Evolutionary conservation across 1,284 basidiomycete genomes (phyloP), one percentile per base, ranked within the genome.

Genomic region (Puccinia horiana): DNA sequence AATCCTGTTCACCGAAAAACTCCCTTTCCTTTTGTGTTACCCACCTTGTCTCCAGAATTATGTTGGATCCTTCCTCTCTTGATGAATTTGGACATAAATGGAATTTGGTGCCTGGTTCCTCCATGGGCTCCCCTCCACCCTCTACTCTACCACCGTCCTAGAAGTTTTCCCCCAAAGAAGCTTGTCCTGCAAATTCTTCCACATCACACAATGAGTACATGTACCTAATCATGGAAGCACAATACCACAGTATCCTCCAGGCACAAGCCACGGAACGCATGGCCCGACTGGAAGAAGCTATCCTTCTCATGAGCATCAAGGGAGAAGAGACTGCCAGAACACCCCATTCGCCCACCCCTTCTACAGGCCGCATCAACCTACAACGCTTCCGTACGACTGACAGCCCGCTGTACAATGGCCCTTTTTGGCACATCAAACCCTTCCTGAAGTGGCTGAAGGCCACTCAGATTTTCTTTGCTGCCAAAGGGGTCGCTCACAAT

Each of bases 301-400:
- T 58, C 8, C 56, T 58, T 20, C 56, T 58, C 29, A 23, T 58
- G 56, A 11, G 6, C 6, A 58, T 32, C 11, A 58, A 58, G 23
- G 8, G 9, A n/a, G 56, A 58, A n/a, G 23, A 23, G 9, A 5
- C 56, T 11, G 11, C 56, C 20, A 5, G 9, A 32, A 6, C 56
- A 20, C 20, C 56, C 9, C 9, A n/a, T 9, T 20, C 56, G 6
- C 8, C 56, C 29, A 20, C 29, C 23, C 56, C 56, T n/a, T 20
- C 56, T 5, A 8, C 56, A n/a, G 63, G 35, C 63, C 35, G 63
- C 35, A 35, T 67, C 63, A 67, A 67, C 35, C 63, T 67, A 67
- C 63, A 32, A 29, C n/a, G 32, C 9, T 32, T 67, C 35, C n/a
- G 32, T 12, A 37, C 35, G 4, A 37, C 26, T 20, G 63, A 67